phyloP scores from a whole-genome alignment of 2,329 filamentous ascomycete genomes.

The Talaromyces sp. region DNA sequence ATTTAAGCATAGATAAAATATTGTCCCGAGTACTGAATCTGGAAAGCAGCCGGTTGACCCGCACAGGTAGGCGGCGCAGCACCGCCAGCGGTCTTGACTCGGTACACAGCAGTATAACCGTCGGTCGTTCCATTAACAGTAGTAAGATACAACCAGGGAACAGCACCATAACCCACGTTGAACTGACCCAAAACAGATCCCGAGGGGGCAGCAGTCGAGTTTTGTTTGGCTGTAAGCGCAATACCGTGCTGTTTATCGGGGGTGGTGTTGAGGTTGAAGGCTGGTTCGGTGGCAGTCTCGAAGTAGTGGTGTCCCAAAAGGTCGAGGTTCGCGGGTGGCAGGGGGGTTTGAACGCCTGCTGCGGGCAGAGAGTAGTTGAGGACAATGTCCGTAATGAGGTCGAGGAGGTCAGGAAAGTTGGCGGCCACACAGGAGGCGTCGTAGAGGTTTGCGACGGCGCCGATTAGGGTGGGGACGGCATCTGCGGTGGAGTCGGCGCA shows the following conservation, averaged over 20 bases:
- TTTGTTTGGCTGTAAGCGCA: constrained; percentile 62
- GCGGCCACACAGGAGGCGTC: constrained; percentile 79
- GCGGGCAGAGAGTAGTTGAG: constrained; percentile 62
- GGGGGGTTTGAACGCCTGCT: constrained; percentile 33
- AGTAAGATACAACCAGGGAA: constrained; percentile 75
- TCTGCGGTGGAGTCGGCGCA: constrained; percentile 64
- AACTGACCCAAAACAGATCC: constrained; percentile 59
- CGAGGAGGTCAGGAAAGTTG: constrained; percentile 65
- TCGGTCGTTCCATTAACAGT: constrained; percentile 57
- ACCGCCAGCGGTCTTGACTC: constrained; percentile 80
- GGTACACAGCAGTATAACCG: constrained; percentile 72
- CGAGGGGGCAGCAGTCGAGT: constrained; percentile 61
- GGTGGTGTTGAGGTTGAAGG: constrained; percentile 72
- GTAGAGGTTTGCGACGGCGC: constrained; percentile 82
- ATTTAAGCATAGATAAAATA: constrained; percentile 61
- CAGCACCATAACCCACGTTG: constrained; percentile 63
- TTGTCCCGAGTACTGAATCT: constrained; percentile 78
- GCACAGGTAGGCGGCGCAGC: constrained; percentile 70
- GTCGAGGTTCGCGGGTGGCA: constrained; percentile 57
- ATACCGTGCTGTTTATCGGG: constrained; percentile 52
- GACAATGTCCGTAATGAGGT: constrained; percentile 64
- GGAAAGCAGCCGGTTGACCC: constrained; percentile 62
- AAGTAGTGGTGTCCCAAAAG: constrained; percentile 83
- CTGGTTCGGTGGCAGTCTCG: constrained; percentile 65
- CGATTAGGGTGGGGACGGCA: constrained; percentile 62